These are phyloP conservation scores for Geoglossum glabrum DNA, from an alignment of 495 filamentous ascomycete species.

Conservation along the genomic window DNA sequence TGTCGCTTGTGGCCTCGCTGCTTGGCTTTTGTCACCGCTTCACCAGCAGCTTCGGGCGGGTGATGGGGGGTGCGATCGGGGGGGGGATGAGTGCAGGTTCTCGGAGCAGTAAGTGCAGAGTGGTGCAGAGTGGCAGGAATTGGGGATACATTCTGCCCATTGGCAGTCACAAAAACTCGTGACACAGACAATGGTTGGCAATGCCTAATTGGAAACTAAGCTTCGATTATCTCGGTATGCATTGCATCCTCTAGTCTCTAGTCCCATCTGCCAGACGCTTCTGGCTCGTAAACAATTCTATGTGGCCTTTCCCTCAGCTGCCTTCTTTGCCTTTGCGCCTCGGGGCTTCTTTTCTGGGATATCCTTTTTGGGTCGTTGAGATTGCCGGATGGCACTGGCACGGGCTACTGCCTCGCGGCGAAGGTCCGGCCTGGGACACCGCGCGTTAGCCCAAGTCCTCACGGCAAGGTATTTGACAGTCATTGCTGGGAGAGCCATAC, in stretches of 20 bases:
- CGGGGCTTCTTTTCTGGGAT: constrained; percentile 49
- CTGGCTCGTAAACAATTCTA: not conserved
- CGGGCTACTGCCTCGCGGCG: constrained; percentile 72
- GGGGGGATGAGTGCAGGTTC: too few species aligned
- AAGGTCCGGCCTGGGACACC: constrained; percentile 48
- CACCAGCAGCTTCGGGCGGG: too few species aligned
- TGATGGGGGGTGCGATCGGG: too few species aligned
- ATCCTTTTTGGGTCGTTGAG: constrained; percentile 62
- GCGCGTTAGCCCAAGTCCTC: not conserved
- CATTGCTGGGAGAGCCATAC: not conserved
- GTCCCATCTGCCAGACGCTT: not conserved
- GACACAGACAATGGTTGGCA: not conserved
- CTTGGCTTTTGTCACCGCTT: too few species aligned
- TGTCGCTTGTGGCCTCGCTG: too few species aligned
- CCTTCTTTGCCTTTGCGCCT: constrained; percentile 65
- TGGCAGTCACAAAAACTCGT: not conserved
- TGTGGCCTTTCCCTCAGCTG: constrained; percentile 20
- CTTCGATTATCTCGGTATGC: not conserved
- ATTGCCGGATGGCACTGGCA: constrained; percentile 64
- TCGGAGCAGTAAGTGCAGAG: not conserved
- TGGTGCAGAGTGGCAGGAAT: too few species aligned
- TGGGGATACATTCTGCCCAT: too few species aligned
- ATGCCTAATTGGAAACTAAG: not conserved
- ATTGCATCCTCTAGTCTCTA: not conserved
- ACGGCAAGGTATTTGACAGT: not conserved